A percentile compares a stretch with the other conserved stretches of the same genome.
Conservation (phyloP, 805 yeast genomes). For the Candida chauliodis region DNA sequence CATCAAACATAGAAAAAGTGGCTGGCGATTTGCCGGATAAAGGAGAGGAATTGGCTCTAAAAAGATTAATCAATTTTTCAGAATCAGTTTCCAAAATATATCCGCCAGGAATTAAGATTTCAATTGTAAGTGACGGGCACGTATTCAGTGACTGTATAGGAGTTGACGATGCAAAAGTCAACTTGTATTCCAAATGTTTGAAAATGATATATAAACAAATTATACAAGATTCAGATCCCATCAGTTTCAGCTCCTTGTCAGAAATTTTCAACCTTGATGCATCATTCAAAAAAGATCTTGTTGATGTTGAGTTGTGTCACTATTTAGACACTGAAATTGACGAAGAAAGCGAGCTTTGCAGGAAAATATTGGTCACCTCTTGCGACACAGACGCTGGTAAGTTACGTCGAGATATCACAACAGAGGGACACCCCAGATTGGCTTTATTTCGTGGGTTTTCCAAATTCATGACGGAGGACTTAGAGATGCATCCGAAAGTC, state of each 20-base stretch:
- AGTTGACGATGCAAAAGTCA: constrained; percentile 54
- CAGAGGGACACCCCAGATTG: constrained; percentile 47
- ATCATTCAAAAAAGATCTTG: constrained; percentile 12
- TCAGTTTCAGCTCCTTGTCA: constrained; percentile 32
- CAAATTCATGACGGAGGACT: constrained; percentile 58
- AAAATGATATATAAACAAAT: constrained; percentile 39
- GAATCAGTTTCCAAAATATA: constrained; percentile 32
- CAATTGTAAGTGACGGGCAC: constrained; percentile 63
- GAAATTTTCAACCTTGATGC: constrained; percentile 31
- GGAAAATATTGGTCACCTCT: constrained; percentile 32
- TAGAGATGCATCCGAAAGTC: constrained; percentile 40
- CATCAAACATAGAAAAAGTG: constrained; percentile 55
- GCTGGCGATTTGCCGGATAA: constrained; percentile 48
- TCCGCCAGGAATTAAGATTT: constrained; percentile 52
- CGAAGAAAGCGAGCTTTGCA: constrained; percentile 29
- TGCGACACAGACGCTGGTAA: constrained; percentile 39
- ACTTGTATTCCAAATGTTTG: constrained; percentile 43
- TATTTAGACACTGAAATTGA: constrained; percentile 32
- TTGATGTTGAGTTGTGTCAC: constrained; percentile 24
- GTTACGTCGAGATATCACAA: constrained; percentile 30
- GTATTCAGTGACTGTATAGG: constrained; percentile 64
- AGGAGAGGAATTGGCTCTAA: constrained; percentile 42
- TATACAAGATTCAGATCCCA: constrained; percentile 21
- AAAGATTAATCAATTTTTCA: constrained; percentile 29
- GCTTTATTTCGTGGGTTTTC: constrained; percentile 55